Conservation (phyloP, 495 filamentous ascomycete genomes). For the Parmelia sp. region DNA sequence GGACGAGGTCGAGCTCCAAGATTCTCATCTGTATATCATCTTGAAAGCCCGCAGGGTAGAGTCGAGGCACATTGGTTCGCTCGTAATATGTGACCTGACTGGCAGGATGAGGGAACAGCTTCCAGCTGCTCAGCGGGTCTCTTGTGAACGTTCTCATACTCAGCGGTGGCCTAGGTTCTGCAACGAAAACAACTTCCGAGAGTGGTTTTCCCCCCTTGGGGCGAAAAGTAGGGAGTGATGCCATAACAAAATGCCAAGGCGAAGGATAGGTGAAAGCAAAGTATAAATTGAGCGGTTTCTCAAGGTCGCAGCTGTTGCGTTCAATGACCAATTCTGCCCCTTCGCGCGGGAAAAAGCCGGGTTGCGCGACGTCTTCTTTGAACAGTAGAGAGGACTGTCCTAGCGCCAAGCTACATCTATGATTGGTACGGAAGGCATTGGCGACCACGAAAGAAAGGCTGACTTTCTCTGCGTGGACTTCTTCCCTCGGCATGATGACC, state of each 20-base stretch:
- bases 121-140: constrained; percentile 17
- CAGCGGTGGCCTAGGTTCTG: constrained; percentile 9
- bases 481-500: constrained; percentile 1
- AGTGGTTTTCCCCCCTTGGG: constrained; percentile 8
- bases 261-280: constrained; percentile 1
- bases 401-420: neutral
- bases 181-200: constrained; percentile 10
- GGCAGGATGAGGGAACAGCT: neutral
- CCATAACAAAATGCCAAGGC: neutral
- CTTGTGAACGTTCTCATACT: constrained; percentile 3
- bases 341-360: neutral
- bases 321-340: constrained; percentile 15
- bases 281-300: constrained; percentile 12
- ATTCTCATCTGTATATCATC: constrained; percentile 18
- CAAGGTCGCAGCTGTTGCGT: constrained; percentile 14
- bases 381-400: constrained; percentile 15
- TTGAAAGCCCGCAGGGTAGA: constrained; percentile 13
- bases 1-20: constrained; percentile 6
- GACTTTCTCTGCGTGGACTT: constrained; percentile 2
- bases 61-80: constrained; percentile 13
- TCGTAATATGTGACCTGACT: constrained; percentile 15
- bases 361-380: neutral
- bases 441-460: constrained; percentile 13
- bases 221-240: constrained; percentile 13
- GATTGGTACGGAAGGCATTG: constrained; percentile 7